These are phyloP conservation scores for Catharanthus roseus DNA, from an alignment of 257 asterid species.

Conservation along the genomic window DNA sequence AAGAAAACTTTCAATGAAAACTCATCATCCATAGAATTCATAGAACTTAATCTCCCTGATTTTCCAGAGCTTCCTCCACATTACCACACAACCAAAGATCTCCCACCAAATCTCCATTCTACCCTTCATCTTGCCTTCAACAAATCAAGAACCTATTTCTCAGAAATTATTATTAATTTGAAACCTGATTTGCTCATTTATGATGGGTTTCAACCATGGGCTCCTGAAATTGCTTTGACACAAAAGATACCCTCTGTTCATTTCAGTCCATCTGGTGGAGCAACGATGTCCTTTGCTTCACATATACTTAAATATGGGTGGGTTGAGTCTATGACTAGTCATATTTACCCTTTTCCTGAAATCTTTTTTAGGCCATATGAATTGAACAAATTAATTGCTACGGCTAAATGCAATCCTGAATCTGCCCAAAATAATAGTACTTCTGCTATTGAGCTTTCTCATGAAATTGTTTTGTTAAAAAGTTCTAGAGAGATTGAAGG, in stretches of 20 bases:
- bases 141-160: neutral
- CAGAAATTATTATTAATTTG: neutral
- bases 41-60: slow-evolving; percentile 2
- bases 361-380: slow-evolving; percentile 2
- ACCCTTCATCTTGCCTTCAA: slow-evolving; percentile 2
- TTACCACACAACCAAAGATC: slow-evolving; percentile 17
- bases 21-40: neutral
- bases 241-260: slow-evolving; percentile 4
- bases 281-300: neutral
- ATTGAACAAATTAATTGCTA: neutral
- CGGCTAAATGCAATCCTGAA: neutral
- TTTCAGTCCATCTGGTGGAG: slow-evolving; percentile 1
- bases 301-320: neutral
- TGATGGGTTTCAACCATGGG: slow-evolving; percentile 17
- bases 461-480: slow-evolving; percentile 14
- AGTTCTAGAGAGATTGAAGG: slow-evolving; percentile 2
- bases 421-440: neutral
- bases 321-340: too few species aligned
- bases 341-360: slow-evolving; percentile 1
- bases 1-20: too few species aligned
- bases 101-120: slow-evolving; percentile 13
- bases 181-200: slow-evolving; percentile 18
- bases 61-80: slow-evolving; percentile 18
- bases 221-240: slow-evolving; percentile 6
- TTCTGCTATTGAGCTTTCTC: neutral